These are phyloP conservation scores for Chrysosporium queenslandicum DNA, from an alignment of 2,329 filamentous ascomycete species.

Conservation along the genomic window DNA sequence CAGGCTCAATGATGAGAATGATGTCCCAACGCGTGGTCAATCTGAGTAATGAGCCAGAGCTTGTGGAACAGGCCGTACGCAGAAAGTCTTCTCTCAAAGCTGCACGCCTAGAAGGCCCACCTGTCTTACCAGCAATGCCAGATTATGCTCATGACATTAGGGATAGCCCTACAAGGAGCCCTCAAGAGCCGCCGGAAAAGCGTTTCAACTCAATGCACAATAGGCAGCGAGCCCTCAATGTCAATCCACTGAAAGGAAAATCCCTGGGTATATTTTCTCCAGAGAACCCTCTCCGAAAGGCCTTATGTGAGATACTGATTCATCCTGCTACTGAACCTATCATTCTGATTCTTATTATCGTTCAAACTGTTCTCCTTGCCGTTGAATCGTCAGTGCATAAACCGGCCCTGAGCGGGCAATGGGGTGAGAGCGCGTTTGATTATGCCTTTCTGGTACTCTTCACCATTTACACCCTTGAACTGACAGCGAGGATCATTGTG, in stretches of 20 bases:
- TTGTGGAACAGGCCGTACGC: constrained; percentile 61
- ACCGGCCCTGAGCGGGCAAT: constrained; percentile 48
- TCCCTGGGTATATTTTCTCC: constrained; percentile 76
- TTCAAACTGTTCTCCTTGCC: constrained; percentile 79
- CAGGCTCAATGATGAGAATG: constrained; percentile 65
- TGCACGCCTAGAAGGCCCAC: constrained; percentile 44
- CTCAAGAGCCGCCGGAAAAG: constrained; percentile 30
- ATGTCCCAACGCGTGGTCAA: constrained; percentile 99
- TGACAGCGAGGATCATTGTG: constrained; percentile 73
- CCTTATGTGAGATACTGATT: constrained; percentile 73
- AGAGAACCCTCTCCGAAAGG: constrained; percentile 61
- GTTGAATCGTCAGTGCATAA: constrained; percentile 69
- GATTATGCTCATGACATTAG: constrained; percentile 39
- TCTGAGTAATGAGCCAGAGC: constrained; percentile 82
- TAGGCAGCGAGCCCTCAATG: constrained; percentile 30
- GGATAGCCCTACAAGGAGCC: constrained; percentile 26
- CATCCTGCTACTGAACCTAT: constrained; percentile 78
- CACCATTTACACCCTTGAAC: constrained; percentile 77
- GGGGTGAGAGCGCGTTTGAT: constrained; percentile 59
- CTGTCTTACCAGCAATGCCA: constrained; percentile 40
- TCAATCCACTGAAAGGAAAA: constrained; percentile 77
- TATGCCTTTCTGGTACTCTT: constrained; percentile 77
- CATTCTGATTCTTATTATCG: constrained; percentile 74
- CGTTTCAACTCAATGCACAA: constrained; percentile 20
- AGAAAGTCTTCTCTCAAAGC: constrained; percentile 45